Evolutionary conservation across 2,329 filamentous ascomycete genomes (phyloP), one percentile per base, ranked within the genome.

Genomic region (Decorospora gaudefroyi): DNA sequence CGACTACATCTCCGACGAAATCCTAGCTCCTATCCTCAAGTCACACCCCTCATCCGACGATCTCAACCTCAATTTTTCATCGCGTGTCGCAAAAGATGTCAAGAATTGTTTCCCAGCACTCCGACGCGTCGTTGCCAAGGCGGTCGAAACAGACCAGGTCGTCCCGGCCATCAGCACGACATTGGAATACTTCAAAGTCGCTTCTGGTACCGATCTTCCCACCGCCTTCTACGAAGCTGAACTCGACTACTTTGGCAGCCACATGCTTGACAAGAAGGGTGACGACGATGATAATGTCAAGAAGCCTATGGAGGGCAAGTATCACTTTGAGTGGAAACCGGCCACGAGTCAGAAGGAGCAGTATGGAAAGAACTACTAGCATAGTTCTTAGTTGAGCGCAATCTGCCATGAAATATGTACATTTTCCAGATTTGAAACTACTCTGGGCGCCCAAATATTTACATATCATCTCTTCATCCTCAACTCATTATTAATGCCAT

Each of bases 211-310:
- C 3, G 76, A 78, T 46, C 64, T 88, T 21, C 85, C 85, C 0
- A 87, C 84, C 3, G 77, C 79, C 43, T 87, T 88, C 60, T 84
- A 85, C 71, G 84, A 88, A 67, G 84, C 84, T 0, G 78, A 88
- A 70, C 70, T 88, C 64, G 84, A 88, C 61, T 87, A 83, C 59
- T 88, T 88, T 62, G 85, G 85, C 0, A 76, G 78, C 25, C 84
- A 88, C 64, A 80, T 79, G 71, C 88, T 80, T 61, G 82, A 87
- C 60, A 72, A 76, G 49, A 78, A 78, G 52, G 75, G 75, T 2
- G 79, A 84, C 21, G 61, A 67, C 51, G 74, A 74, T 34, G 70
- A 76, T 2, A 76, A 78, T 1, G 68, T 63, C 13, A 62, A 59
- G 42, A 57, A 74, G 45, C 75, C 80, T 2, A 70, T 69, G 49